A percentile compares a stretch with the other conserved stretches of the same genome.
phyloP scores from a whole-genome alignment of 83 land plant genomes.

The Larix sibirica region DNA sequence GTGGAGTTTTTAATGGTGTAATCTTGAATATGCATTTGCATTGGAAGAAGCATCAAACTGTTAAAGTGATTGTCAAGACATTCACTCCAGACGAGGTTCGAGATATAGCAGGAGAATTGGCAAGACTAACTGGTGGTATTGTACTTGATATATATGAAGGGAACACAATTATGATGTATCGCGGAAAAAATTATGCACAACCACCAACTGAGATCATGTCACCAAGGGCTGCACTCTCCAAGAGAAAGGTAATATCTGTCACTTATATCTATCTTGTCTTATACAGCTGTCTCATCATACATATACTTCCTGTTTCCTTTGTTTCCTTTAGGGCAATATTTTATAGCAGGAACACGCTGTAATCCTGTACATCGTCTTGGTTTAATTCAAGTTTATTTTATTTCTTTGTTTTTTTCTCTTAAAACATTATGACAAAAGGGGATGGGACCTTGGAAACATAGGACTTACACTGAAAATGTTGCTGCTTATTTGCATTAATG shows the following conservation, averaged over 20 bases:
- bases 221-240: constrained; percentile 65
- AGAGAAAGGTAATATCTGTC: constrained; percentile 51
- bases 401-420: not conserved
- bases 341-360: not conserved
- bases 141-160: constrained; percentile 79
- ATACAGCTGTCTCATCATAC: no score
- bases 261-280: no score
- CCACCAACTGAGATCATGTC: constrained; percentile 82
- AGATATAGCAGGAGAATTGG: constrained; percentile 72
- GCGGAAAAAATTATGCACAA: constrained; percentile 81
- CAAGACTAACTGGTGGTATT: constrained; percentile 82
- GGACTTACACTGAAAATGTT: not conserved
- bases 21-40: constrained; percentile 92
- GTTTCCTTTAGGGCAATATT: no score
- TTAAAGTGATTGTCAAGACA: constrained; percentile 73
- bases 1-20: constrained; percentile 86
- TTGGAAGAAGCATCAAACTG: constrained; percentile 92
- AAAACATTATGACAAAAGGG: not conserved
- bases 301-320: no score
- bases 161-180: constrained; percentile 84
- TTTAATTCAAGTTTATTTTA: not conserved
- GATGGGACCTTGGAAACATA: not conserved
- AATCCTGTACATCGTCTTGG: not conserved
- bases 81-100: constrained; percentile 76
- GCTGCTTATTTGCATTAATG: not conserved